Percentiles rank a stretch among this genome's conserved stretches.
phyloP scores from a whole-genome alignment of 73 alveolate species.

The Paramecium pentaurelia region DNA sequence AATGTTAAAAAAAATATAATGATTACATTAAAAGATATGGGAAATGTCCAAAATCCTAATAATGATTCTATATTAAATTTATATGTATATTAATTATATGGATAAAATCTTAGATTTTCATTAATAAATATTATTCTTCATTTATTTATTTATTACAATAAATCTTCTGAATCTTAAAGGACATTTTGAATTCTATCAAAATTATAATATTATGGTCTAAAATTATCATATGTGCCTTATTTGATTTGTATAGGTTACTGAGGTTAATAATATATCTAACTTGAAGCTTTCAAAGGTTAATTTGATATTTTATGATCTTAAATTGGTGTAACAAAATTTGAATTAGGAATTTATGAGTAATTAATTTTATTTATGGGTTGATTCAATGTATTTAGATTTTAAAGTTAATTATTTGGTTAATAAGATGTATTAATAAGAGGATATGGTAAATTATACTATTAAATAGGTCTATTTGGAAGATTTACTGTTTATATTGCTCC shows the following conservation, averaged over 20 bases:
- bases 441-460: not conserved
- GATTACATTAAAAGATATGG: constrained; percentile 41
- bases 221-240: not conserved
- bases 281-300: not conserved
- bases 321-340: not conserved
- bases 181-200: not conserved
- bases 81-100: not conserved
- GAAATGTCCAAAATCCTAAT: not conserved
- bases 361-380: not conserved
- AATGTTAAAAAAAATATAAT: constrained; percentile 19
- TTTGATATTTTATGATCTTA: not conserved
- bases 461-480: not conserved
- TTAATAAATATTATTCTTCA: not conserved
- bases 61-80: not conserved
- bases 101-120: not conserved
- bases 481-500: not conserved
- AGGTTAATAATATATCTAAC: not conserved
- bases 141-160: not conserved
- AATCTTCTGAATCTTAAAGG: not conserved
- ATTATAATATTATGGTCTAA: not conserved
- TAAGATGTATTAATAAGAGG: not conserved
- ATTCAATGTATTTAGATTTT: not conserved
- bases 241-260: not conserved
- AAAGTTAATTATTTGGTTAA: not conserved
- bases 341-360: not conserved